phyloP scores from a whole-genome alignment of 805 yeast species.

The Yamadazyma paraphyllophila region DNA sequence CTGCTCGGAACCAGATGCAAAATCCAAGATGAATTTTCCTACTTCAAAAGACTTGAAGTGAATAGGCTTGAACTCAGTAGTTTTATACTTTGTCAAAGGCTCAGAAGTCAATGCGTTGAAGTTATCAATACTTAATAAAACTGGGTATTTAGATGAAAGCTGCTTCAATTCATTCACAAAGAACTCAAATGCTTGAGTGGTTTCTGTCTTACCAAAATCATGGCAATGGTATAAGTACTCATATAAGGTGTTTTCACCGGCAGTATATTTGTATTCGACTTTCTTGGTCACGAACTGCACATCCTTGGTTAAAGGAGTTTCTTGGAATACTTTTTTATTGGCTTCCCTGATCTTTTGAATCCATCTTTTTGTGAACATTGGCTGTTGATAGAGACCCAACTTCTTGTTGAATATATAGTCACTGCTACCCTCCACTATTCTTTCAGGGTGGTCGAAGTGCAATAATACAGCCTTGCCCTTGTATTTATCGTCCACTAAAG shows the following conservation, averaged over 20 bases:
- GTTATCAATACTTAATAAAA: constrained; percentile 70
- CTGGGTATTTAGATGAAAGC: constrained; percentile 51
- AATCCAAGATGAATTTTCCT: constrained; percentile 53
- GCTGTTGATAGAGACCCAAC: constrained; percentile 62
- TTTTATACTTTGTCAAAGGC: constrained; percentile 59
- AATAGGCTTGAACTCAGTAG: constrained; percentile 53
- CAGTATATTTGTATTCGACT: constrained; percentile 30
- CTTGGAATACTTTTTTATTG: constrained; percentile 33
- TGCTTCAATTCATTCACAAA: constrained; percentile 53
- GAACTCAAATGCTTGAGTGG: constrained; percentile 49
- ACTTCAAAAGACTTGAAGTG: constrained; percentile 63
- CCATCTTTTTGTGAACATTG: constrained; percentile 67
- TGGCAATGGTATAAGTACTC: constrained; percentile 44
- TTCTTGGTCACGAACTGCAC: constrained; percentile 31
- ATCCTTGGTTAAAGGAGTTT: constrained; percentile 35
- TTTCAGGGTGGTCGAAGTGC: constrained; percentile 61
- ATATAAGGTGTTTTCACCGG: constrained; percentile 35
- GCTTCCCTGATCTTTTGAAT: constrained; percentile 44
- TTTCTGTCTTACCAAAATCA: constrained; percentile 38
- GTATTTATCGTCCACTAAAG: constrained; percentile 43
- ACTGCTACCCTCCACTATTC: constrained; percentile 66
- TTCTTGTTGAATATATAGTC: constrained; percentile 60
- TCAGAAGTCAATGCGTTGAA: constrained; percentile 59
- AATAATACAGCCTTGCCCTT: constrained; percentile 46
- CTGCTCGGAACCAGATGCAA: constrained; percentile 48